Conservation (phyloP, 331 rosid genomes). For the Spiraea crenata region DNA sequence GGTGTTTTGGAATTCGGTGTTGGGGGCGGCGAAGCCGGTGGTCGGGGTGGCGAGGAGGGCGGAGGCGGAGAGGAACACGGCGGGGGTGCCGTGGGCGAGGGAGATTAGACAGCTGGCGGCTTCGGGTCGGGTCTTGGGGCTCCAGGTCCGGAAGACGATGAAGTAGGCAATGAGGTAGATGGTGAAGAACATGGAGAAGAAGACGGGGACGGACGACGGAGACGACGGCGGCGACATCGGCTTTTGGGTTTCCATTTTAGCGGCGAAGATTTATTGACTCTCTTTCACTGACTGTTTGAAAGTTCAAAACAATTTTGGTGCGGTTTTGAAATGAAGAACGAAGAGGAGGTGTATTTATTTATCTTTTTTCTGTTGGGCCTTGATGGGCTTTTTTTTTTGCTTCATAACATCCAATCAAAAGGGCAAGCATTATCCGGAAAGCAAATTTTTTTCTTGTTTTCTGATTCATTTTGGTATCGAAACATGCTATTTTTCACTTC, state of each 20-base stretch:
- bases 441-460: background rate
- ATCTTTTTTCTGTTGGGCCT: background rate
- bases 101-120: slow-evolving; percentile 78
- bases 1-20: slow-evolving; percentile 47
- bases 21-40: slow-evolving; percentile 55
- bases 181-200: slow-evolving; percentile 48
- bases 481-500: slow-evolving; percentile 13
- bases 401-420: too few relatives aligned
- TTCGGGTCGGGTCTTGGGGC: slow-evolving; percentile 83
- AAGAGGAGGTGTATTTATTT: background rate
- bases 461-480: background rate
- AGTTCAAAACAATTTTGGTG: background rate
- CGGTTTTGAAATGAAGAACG: background rate
- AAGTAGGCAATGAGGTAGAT: slow-evolving; percentile 58
- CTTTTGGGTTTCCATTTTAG: slow-evolving; percentile 32
- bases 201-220: slow-evolving; percentile 29
- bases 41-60: slow-evolving; percentile 43
- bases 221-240: slow-evolving; percentile 13
- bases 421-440: too few relatives aligned
- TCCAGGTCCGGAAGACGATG: slow-evolving; percentile 59
- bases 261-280: too few relatives aligned
- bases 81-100: slow-evolving; percentile 84
- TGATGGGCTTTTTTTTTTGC: background rate
- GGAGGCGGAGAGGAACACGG: slow-evolving; percentile 44
- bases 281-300: background rate